Percentiles rank a stretch among this genome's conserved stretches.
Evolutionary conservation across 352 stramenopile species (phyloP).

Genomic region (Phytophthora rubi): DNA sequence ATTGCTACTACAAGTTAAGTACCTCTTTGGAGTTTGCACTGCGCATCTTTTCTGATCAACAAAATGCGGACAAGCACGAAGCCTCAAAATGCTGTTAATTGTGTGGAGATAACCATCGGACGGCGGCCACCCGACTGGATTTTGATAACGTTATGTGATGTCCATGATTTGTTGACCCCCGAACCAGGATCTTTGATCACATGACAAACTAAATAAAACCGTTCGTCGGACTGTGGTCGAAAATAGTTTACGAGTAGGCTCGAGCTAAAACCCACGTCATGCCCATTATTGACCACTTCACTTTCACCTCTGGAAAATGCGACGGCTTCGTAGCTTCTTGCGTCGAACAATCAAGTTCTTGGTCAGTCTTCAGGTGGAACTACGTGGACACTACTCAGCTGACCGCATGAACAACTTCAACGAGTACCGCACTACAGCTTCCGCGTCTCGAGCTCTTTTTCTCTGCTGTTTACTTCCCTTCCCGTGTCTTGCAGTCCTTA

Average conservation of each 20-base stretch:
- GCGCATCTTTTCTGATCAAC: too few species aligned
- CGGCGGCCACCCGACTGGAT: too few species aligned
- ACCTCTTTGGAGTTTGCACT: too few species aligned
- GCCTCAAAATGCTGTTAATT: too few species aligned
- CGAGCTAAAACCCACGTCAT: background rate
- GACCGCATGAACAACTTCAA: background rate
- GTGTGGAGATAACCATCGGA: too few species aligned
- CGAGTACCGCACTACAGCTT: background rate
- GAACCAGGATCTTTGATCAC: background rate
- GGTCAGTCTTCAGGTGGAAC: background rate
- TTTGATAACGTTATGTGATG: too few species aligned
- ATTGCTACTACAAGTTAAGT: too few species aligned
- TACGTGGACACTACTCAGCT: conserved; percentile 1
- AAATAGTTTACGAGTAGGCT: background rate
- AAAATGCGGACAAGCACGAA: too few species aligned
- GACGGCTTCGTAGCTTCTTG: background rate
- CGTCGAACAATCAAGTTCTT: background rate
- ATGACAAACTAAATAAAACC: background rate
- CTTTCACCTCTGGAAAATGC: background rate
- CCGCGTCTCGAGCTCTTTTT: background rate
- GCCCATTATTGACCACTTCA: background rate
- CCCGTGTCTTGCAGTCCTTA: background rate
- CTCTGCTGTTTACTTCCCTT: background rate
- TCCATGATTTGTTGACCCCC: background rate
- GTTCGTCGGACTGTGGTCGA: background rate